Evolutionary conservation across 2,329 filamentous ascomycete species (phyloP), one percentile per base, ranked within the genome.

Genomic region (Pseudogymnoascus sp.): DNA sequence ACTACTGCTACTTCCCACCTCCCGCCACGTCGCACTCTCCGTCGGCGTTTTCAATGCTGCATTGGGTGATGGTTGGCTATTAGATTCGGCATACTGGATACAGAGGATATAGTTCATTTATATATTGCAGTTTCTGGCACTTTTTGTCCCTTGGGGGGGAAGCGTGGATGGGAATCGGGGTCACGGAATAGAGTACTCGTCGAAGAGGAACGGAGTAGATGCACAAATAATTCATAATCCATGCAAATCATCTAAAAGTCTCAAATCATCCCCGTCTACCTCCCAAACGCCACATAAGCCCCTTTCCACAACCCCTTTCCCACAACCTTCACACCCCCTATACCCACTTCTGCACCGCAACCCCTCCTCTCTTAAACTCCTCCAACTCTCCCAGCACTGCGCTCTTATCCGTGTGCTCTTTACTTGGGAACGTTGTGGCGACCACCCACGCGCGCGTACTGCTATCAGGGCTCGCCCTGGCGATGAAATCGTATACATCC

Each of bases 391-490:
- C 82, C 28, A 89, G 72, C 1, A 82, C 79, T 60, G 83, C 70
- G 7, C 73, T 75, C 74, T 87, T 87, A 70, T 95, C 89, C 1
- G 82, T 86, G 66, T 93, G 83, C 62, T 93, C 89, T 76, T 91
- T 92, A 71, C 85, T 91, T 4, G 90, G 90, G 75, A 95, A 95
- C 0, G 90, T 93, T 0, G 90, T 95, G 67, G 88, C 89, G 46
- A 96, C 78, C 2, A 90, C 88, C 81, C 89, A 95, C 3, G 81
- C 70, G n/a, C 90, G 82, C 40, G 75, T 72, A 31, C 78, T 77
- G 60, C 83, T 82, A 6, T 81, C 81, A 0, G 85, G 73, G 26
- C 83, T 87, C 0, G 89, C 82, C n/a, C 82, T 80, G 64, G 84
- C 78, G 65, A 93, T 84, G 70, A 93, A 93, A 7, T 81, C 78